Base-by-base conservation (phyloP, 2,329 filamentous ascomycete genomes). In the Exophiala sp. region DNA sequence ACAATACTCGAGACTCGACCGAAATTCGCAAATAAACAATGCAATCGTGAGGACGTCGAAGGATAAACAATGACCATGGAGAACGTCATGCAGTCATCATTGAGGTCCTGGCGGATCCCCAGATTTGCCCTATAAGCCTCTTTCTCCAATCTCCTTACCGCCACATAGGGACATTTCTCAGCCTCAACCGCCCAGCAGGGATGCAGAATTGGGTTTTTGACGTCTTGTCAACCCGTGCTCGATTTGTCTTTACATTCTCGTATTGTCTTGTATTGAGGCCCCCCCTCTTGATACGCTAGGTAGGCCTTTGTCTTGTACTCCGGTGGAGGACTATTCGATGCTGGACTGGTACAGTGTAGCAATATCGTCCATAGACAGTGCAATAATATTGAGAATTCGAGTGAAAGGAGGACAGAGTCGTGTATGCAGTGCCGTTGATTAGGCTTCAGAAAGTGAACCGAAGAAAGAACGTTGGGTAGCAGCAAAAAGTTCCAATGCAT, bases 111-210 rank as follows among this genome's bases (percentile, higher is more conserved):
- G 51, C 46, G 54, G 51, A 50, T 35, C 54, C 16, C 51, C 48
- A 49, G 43, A 42, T 55, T 40, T 52, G 46, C 16, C 20, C 18
- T 43, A 45, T 21, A 47, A 43, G 18, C 34, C 45, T 55, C 48
- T 52, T 29, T 48, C 57, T 60, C 57, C 57, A 60, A 60, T 60
- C 57, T 60, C 57, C 49, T 54, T 57, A 49, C 54, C 57, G 57
- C 57, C 57, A 60, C 54, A 24, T 24, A 38, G 36, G 40, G 49
- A 50, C 36, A 42, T 43, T 35, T 54, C 45, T 57, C 57, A 60
- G 57, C 54, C 57, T 60, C 57, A 57, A 46, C 51, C 54, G 52
- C 21, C 36, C 12, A 41, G 50, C 48, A 45, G 45, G 55, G 44
- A 44, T 32, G 21, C 33, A 32, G 20, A 29, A 18, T 38, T 34